Evolutionary conservation across 768 basidiomycete genomes (phyloP).

Genomic region (Chalciporus sphaerocephalus): DNA sequence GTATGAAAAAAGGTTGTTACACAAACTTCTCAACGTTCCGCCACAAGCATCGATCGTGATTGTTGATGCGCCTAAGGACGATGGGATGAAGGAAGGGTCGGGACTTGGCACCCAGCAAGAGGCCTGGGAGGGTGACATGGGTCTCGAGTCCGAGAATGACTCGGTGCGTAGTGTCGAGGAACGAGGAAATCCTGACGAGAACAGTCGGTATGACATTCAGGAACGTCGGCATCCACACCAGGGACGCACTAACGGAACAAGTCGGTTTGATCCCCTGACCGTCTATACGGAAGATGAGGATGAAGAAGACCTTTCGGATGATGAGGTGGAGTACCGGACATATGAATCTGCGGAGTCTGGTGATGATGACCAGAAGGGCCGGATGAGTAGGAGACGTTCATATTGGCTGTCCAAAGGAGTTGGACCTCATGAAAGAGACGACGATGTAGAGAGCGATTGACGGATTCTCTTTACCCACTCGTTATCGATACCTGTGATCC

Average conservation of each 20-base stretch:
- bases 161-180: slow-evolving; percentile 2
- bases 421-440: slow-evolving; percentile 27
- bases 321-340: slow-evolving; percentile 27
- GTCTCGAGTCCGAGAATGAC: slow-evolving; percentile 24
- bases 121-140: slow-evolving; percentile 41
- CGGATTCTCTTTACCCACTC: neutral
- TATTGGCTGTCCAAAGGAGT: slow-evolving; percentile 59
- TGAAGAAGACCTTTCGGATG: slow-evolving; percentile 32
- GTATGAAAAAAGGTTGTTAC: slow-evolving; percentile 55
- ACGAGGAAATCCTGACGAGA: slow-evolving; percentile 41
- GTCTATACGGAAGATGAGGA: slow-evolving; percentile 50
- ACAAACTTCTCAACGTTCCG: slow-evolving; percentile 50
- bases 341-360: slow-evolving; percentile 22
- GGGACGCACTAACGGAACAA: slow-evolving; percentile 39
- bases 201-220: slow-evolving; percentile 54
- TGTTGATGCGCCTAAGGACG: slow-evolving; percentile 19
- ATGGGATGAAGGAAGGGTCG: slow-evolving; percentile 6
- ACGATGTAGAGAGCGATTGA: slow-evolving; percentile 1
- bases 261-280: slow-evolving; percentile 34
- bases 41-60: slow-evolving; percentile 15
- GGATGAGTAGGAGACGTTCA: slow-evolving; percentile 35
- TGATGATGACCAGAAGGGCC: slow-evolving; percentile 16
- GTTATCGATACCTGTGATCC: no score
- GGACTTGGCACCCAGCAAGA: slow-evolving; percentile 28
- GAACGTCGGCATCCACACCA: slow-evolving; percentile 43